Evolutionary conservation across 495 filamentous ascomycete genomes (phyloP).

Genomic region (Aspergillus nidulans): DNA sequence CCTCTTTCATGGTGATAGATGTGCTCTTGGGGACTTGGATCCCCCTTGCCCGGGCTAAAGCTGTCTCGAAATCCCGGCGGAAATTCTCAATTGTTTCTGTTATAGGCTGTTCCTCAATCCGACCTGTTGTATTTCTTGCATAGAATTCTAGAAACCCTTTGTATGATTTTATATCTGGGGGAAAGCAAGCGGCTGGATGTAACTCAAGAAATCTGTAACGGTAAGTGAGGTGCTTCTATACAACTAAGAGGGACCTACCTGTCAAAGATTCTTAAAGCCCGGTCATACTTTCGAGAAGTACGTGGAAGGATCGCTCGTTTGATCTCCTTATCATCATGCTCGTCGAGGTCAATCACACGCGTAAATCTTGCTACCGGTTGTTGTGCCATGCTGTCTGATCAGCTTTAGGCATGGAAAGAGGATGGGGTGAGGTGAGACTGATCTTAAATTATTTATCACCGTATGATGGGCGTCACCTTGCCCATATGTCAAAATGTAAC

Average conservation of each 20-base stretch:
- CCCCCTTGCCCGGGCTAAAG: not conserved
- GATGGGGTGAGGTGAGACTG: too few species aligned
- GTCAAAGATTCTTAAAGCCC: not conserved
- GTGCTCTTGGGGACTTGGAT: not conserved
- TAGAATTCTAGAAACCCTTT: not conserved
- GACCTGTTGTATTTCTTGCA: not conserved
- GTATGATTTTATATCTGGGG: not conserved
- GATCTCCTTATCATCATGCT: not conserved
- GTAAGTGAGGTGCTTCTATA: too few species aligned
- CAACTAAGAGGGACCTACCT: not conserved
- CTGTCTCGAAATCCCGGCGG: not conserved
- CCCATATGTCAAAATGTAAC: not conserved
- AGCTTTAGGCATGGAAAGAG: too few species aligned
- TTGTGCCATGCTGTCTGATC: too few species aligned
- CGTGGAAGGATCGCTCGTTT: not conserved
- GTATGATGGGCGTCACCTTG: too few species aligned
- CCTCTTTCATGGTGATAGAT: constrained; percentile 1
- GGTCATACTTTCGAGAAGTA: not conserved
- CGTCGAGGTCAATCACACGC: not conserved
- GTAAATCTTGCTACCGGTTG: not conserved
- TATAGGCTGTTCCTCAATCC: not conserved
- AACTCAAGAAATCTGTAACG: not conserved
- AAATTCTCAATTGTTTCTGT: not conserved
- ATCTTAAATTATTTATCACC: too few species aligned
- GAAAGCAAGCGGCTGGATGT: not conserved